phyloP scores from a whole-genome alignment of 163 green algal species.

The Coccomyxa subellipsoidea region DNA sequence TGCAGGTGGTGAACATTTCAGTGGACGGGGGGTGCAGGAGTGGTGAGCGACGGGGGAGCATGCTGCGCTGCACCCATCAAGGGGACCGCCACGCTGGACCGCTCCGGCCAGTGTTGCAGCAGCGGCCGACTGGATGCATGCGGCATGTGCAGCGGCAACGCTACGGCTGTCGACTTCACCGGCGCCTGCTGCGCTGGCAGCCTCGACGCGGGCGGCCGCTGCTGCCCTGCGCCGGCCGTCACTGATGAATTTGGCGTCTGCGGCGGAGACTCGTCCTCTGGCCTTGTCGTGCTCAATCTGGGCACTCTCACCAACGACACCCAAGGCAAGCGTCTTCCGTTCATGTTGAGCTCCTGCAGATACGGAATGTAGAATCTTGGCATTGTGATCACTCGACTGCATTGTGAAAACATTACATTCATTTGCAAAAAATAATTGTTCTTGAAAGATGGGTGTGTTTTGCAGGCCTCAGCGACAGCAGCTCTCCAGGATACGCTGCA shows the following conservation, averaged over 20 bases:
- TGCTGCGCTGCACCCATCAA: conserved; percentile 17
- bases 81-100: conserved; percentile 15
- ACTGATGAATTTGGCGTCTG: conserved; percentile 32
- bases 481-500: neutral
- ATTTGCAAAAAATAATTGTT: too few relatives aligned
- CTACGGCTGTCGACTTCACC: conserved; percentile 12
- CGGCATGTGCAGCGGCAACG: conserved; percentile 22
- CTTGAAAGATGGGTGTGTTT: too few relatives aligned
- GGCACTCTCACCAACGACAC: conserved; percentile 4
- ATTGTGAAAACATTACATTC: too few relatives aligned
- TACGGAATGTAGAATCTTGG: too few relatives aligned
- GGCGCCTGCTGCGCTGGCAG: conserved; percentile 19
- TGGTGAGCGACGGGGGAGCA: conserved; percentile 15
- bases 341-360: too few relatives aligned
- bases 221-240: conserved; percentile 12
- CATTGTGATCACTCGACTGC: too few relatives aligned
- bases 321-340: too few relatives aligned
- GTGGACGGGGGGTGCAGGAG: neutral
- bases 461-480: neutral
- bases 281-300: conserved; percentile 17
- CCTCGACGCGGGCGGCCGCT: conserved; percentile 23
- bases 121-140: conserved; percentile 16
- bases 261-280: conserved; percentile 21
- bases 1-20: neutral
- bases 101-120: conserved; percentile 17